A percentile compares a stretch with the other conserved stretches of the same genome.
Conservation (phyloP, 768 basidiomycete genomes). For the Auricularia sp. region DNA sequence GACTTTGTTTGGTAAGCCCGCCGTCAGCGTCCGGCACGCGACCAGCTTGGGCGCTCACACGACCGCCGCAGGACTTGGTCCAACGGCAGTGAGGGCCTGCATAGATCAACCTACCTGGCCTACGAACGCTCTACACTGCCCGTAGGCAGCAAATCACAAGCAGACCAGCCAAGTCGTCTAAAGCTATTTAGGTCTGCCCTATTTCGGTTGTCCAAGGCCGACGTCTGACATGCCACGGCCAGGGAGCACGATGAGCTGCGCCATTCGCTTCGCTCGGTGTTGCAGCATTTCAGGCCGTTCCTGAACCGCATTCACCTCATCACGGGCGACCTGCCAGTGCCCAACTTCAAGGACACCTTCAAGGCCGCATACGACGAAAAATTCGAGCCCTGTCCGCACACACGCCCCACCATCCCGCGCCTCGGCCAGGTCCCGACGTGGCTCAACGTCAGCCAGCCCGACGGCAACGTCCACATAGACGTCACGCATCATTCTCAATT, state of each 20-base stretch:
- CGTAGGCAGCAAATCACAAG: background rate
- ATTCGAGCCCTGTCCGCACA: background rate
- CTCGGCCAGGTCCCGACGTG: conserved; percentile 5
- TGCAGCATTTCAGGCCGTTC: conserved; percentile 5
- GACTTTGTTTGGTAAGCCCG: background rate
- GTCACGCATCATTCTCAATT: conserved; percentile 4
- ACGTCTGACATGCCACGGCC: background rate
- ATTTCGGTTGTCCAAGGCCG: background rate
- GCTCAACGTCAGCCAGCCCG: conserved; percentile 1
- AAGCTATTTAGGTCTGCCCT: background rate
- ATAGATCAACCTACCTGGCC: background rate
- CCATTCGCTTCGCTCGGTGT: conserved; percentile 5
- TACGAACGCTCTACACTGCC: background rate
- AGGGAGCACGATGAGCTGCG: conserved; percentile 7
- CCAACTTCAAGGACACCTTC: background rate
- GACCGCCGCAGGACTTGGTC: background rate
- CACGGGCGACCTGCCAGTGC: background rate
- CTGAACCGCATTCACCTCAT: background rate
- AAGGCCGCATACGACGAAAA: background rate
- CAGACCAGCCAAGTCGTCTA: background rate
- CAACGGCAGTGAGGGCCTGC: background rate
- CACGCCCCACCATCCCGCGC: background rate
- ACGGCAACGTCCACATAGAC: conserved; percentile 5
- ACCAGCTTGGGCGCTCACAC: background rate
- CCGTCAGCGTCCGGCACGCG: background rate